These are phyloP conservation scores for Quercus wislizeni DNA, from an alignment of 306 rosid species.

Conservation along the genomic window DNA sequence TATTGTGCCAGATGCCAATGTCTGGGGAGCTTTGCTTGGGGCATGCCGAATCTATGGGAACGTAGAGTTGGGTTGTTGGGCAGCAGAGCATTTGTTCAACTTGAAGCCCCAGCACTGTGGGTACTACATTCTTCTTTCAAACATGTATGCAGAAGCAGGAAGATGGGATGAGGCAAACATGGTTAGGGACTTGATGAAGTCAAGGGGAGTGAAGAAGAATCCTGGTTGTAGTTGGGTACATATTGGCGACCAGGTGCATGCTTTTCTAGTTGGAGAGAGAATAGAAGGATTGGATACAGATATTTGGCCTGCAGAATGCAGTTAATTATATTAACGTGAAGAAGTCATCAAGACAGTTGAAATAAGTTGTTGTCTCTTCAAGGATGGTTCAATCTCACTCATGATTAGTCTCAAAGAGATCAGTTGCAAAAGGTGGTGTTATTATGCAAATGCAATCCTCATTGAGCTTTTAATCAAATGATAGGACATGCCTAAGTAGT, in stretches of 20 bases:
- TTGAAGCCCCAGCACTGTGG: slow-evolving; percentile 78
- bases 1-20: slow-evolving; percentile 60
- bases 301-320: slow-evolving; percentile 34
- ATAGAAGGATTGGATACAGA: slow-evolving; percentile 41
- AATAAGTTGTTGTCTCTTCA: slow-evolving; percentile 1
- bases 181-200: slow-evolving; percentile 79
- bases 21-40: slow-evolving; percentile 94
- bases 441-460: slow-evolving; percentile 3
- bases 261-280: slow-evolving; percentile 66
- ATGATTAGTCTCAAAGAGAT: slow-evolving; percentile 9
- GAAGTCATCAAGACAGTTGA: slow-evolving; percentile 6
- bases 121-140: slow-evolving; percentile 81
- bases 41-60: slow-evolving; percentile 81
- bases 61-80: slow-evolving; percentile 65
- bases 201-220: slow-evolving; percentile 67
- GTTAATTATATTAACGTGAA: slow-evolving; percentile 12
- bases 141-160: slow-evolving; percentile 87
- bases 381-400: slow-evolving; percentile 13
- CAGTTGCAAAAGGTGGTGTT: slow-evolving; percentile 10
- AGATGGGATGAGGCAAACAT: slow-evolving; percentile 84
- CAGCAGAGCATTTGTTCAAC: slow-evolving; percentile 71
- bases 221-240: slow-evolving; percentile 88
- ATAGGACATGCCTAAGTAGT: neutral
- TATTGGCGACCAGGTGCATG: slow-evolving; percentile 49
- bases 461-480: neutral